Conservation (phyloP, 2,329 filamentous ascomycete genomes). For the Xenoacremonium recifei region DNA sequence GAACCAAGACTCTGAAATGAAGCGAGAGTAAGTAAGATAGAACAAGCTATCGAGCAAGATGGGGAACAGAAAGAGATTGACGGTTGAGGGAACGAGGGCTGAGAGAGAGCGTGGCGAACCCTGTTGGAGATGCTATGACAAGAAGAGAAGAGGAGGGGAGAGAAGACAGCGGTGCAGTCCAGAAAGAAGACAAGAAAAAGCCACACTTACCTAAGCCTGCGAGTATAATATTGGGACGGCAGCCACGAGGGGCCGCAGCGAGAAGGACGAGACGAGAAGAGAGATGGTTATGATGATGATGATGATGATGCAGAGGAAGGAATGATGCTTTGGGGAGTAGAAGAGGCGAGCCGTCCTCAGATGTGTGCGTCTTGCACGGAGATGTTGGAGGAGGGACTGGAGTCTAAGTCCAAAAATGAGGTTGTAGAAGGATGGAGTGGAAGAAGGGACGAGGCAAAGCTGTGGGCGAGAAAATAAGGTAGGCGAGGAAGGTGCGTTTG, state of each 20-base stretch:
- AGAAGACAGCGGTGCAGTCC: slow-evolving; percentile 12
- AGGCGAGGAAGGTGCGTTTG: no score
- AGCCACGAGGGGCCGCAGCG: slow-evolving; percentile 1
- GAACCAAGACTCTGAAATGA: slow-evolving; percentile 52
- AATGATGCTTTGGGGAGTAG: no score
- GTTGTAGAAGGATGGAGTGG: no score
- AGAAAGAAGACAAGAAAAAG: slow-evolving; percentile 7
- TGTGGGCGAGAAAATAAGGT: no score
- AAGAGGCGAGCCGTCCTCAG: no score
- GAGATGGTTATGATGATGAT: no score
- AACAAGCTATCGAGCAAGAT: slow-evolving; percentile 60
- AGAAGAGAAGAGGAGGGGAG: slow-evolving; percentile 11
- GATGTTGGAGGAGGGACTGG: no score
- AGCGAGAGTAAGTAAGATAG: slow-evolving; percentile 60
- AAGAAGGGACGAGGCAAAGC: no score
- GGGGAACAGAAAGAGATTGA: slow-evolving; percentile 36
- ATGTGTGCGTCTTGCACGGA: no score
- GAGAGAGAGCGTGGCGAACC: slow-evolving; percentile 42
- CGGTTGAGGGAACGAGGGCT: slow-evolving; percentile 26
- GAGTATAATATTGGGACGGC: slow-evolving; percentile 1
- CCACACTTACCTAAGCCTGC: slow-evolving; percentile 2
- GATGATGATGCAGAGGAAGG: no score
- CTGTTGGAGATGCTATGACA: slow-evolving; percentile 47
- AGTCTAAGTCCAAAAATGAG: no score
- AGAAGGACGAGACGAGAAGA: neutral